These are phyloP conservation scores for Musa itinerans DNA, from an alignment of 176 grass and related monocot species.

Conservation along the genomic window DNA sequence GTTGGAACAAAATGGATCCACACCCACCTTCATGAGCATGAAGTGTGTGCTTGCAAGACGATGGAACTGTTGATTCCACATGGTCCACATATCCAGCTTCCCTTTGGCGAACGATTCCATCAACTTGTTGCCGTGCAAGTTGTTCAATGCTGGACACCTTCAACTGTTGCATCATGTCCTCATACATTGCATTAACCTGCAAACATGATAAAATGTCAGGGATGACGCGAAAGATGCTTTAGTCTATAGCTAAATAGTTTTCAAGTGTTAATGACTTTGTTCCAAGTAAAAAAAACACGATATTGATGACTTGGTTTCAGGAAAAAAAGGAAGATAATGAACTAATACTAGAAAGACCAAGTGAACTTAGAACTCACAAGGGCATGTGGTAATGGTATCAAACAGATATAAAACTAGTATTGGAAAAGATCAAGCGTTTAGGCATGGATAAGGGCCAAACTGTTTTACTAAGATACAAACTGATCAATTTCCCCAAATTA, in stretches of 20 bases:
- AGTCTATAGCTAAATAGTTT: neutral
- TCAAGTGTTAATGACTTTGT: neutral
- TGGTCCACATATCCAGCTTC: slow-evolving; percentile 63
- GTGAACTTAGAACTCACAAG: neutral
- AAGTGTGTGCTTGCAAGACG: slow-evolving; percentile 54
- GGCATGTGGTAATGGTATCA: neutral
- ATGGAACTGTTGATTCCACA: slow-evolving; percentile 55
- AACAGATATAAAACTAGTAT: neutral
- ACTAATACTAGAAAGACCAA: neutral
- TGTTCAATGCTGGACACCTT: slow-evolving; percentile 66
- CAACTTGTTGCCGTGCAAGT: slow-evolving; percentile 72
- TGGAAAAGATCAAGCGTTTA: neutral
- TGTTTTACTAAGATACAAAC: too few relatives aligned
- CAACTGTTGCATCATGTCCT: slow-evolving; percentile 77
- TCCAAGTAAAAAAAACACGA: neutral
- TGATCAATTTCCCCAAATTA: neutral
- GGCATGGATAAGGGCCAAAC: neutral
- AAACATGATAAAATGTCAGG: slow-evolving; percentile 1
- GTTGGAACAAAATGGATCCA: slow-evolving; percentile 60
- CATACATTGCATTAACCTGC: slow-evolving; percentile 96
- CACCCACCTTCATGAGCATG: slow-evolving; percentile 93
- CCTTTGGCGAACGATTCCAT: slow-evolving; percentile 69
- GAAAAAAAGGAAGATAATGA: neutral
- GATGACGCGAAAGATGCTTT: neutral
- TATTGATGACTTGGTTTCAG: neutral